These are phyloP conservation scores for Solanum clarkiae DNA, from an alignment of 257 asterid species.

Conservation along the genomic window DNA sequence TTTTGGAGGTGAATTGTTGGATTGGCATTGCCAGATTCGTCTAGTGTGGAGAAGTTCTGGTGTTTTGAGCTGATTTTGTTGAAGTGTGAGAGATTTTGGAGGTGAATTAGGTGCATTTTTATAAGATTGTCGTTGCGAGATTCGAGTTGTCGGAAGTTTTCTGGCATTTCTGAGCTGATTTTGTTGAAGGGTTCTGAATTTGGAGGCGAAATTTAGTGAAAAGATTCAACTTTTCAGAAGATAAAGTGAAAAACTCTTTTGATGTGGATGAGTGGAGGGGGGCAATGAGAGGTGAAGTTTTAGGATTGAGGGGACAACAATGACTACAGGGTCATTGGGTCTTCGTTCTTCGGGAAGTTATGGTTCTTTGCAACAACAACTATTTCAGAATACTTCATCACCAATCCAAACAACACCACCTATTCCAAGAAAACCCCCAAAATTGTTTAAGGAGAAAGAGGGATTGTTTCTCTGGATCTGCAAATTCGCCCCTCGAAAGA, in stretches of 20 bases:
- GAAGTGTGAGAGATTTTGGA: background rate
- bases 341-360: conserved; percentile 95
- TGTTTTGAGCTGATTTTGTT: background rate
- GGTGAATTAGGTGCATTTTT: background rate
- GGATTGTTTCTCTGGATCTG: conserved; percentile 59
- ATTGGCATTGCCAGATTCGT: background rate
- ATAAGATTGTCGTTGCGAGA: background rate
- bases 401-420: conserved; percentile 56
- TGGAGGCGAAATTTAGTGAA: background rate
- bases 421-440: conserved; percentile 45
- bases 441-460: conserved; percentile 87
- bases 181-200: background rate
- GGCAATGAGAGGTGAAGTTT: conserved; percentile 27
- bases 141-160: background rate
- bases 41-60: background rate
- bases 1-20: background rate
- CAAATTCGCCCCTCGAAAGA: conserved; percentile 74
- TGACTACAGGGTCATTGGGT: conserved; percentile 92
- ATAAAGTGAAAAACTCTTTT: background rate
- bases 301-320: conserved; percentile 45
- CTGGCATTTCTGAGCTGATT: background rate
- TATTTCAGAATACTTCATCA: conserved; percentile 39
- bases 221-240: background rate
- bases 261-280: conserved; percentile 13
- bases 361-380: conserved; percentile 76